Conservation (phyloP, 176 grass and related monocot species). For the Chrysopogon serrulatus region DNA sequence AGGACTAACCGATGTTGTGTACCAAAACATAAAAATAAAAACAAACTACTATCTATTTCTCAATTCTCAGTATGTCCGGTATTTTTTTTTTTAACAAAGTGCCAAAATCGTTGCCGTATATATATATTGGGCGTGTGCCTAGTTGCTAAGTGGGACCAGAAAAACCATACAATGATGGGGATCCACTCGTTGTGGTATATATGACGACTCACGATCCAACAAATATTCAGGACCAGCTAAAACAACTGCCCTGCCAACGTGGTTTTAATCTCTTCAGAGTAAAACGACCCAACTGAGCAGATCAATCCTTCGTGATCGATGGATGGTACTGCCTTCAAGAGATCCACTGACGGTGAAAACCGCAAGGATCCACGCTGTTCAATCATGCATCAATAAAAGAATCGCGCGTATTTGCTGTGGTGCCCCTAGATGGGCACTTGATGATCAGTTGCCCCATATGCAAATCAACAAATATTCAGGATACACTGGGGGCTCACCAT, state of each 20-base stretch:
- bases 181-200: slow-evolving; percentile 1
- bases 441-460: too few relatives aligned
- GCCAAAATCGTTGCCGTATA: too few relatives aligned
- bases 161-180: too few relatives aligned
- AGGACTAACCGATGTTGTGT: background rate
- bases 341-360: slow-evolving; percentile 23
- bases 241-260: background rate
- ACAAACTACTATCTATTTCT: background rate
- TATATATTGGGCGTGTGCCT: too few relatives aligned
- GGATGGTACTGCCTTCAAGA: background rate
- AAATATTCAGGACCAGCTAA: slow-evolving; percentile 21
- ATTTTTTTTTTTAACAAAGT: background rate
- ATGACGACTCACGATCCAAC: slow-evolving; percentile 53
- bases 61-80: background rate
- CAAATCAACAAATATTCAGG: too few relatives aligned
- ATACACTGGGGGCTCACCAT: too few relatives aligned
- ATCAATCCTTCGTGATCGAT: background rate
- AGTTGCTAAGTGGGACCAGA: too few relatives aligned
- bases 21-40: background rate
- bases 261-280: background rate
- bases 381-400: background rate
- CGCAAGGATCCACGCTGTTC: slow-evolving; percentile 3
- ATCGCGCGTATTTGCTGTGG: too few relatives aligned
- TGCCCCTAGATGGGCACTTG: too few relatives aligned
- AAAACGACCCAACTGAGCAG: too few relatives aligned